Base-by-base conservation (phyloP, 1,284 basidiomycete species). In the Waitea zeae region DNA sequence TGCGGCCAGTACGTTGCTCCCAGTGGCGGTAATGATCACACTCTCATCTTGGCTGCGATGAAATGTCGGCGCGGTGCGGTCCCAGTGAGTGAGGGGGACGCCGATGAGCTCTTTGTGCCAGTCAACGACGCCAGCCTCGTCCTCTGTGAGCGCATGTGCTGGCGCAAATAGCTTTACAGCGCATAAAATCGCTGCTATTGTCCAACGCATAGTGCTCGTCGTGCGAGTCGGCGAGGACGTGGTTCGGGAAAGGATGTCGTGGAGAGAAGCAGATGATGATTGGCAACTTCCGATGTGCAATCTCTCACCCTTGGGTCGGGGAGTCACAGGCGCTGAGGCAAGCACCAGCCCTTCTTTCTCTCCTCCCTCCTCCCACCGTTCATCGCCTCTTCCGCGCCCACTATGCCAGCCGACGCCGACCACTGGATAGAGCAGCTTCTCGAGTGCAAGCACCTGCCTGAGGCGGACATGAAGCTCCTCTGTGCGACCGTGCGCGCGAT, bases 391-490 rank as follows among this genome's bases (percentile, higher is more conserved):
- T 24, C 12, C 9, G 6, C 15, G 7, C 13, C 32, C 20, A 29
- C 30, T 11, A 62, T 61, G 60, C 39, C 55, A 5, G 42, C 44
- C 5, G 61, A 70, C 42, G 71, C 75, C 38, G 77, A 82, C 55
- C 59, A 60, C 54, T 84, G 78, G 76, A 77, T 84, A 42, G 60
- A 64, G 12, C 76, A 88, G 54, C 74, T 96, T 38, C 73, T 77
- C 58, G 58, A 72, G 54, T 95, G 88, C 61, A 69, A 77, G 42
- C 78, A 88, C 47, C 72, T 96, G n/a, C 70, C 84, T 13, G 90
- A 96, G 60, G 51, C 72, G 11, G 86, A 92, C 47, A 93, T 97
- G 79, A 90, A 87, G 49, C 56, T 71, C 11, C 75, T 96, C 36
- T 96, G 92, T 61, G 73, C 83, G 39, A 67, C 76, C 35, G 88